A percentile compares a stretch with the other conserved stretches of the same genome.
phyloP scores from a whole-genome alignment of 2,329 filamentous ascomycete genomes.

The Fusarium anguioides region DNA sequence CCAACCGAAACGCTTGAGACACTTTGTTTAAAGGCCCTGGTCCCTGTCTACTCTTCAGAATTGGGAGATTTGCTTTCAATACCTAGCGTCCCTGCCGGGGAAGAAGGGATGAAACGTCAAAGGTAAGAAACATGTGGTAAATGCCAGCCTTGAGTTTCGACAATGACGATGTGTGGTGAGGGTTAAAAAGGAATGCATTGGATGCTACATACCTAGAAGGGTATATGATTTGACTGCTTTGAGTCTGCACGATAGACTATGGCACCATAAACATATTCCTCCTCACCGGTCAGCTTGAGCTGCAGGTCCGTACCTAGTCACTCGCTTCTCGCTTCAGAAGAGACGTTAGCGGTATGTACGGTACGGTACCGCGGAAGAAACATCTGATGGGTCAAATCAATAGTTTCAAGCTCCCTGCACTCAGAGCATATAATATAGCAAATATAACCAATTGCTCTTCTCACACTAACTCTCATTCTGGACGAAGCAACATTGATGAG shows the following conservation, averaged over 20 bases:
- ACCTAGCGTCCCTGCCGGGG: constrained; percentile 29
- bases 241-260: constrained; percentile 13
- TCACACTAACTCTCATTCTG: background rate
- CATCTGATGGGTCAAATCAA: constrained; percentile 33
- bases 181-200: background rate
- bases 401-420: constrained; percentile 31
- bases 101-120: constrained; percentile 40
- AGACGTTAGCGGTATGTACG: background rate
- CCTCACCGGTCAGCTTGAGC: background rate
- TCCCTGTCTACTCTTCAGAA: constrained; percentile 24
- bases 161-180: constrained; percentile 4
- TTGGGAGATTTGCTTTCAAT: background rate
- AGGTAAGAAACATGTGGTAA: constrained; percentile 26
- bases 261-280: background rate
- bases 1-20: constrained; percentile 33
- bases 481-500: constrained; percentile 24
- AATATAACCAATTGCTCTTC: constrained; percentile 34
- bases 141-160: constrained; percentile 18
- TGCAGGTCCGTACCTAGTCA: background rate
- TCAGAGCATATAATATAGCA: constrained; percentile 30
- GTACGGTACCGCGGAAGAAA: background rate
- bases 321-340: background rate
- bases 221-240: constrained; percentile 7
- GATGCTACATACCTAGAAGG: background rate
- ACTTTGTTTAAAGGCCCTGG: constrained; percentile 21